Evolutionary conservation across 2,329 filamentous ascomycete species (phyloP), one percentile per base, ranked within the genome.

Genomic region (Alternaria arborescens): DNA sequence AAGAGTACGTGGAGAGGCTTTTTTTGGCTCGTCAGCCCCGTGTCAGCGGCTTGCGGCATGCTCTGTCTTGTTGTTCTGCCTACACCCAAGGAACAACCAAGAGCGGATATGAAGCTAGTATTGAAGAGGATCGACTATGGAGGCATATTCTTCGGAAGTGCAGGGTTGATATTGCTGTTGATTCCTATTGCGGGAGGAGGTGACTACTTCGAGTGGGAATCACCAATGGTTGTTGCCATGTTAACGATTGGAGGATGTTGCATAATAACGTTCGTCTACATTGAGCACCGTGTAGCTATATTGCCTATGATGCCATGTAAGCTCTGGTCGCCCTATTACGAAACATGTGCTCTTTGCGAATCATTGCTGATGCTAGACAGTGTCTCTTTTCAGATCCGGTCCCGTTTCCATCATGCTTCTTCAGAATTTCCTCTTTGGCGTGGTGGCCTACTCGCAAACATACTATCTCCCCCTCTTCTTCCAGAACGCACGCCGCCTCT

Each of bases 401-500:
- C 81, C 86, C 7, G 80, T 90, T 8, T 78, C 79, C 22, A 80
- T 85, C 8, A 82, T 91, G 61, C 77, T 90, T 48, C 41, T 82
- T 4, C 86, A 90, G 68, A 86, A 83, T 69, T 85, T 90, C 64
- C 75, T 91, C 22, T 82, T 89, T 22, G 87, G 88, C 5, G 79
- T 85, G 14, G 83, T 85, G 1, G 89, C 88, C 66, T 88, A 88
- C 65, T 80, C 83, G 3, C 83, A 84, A 58, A 75, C 89, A 2
- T 89, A 88, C 73, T 89, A 86, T 66, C 72, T 89, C 5, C 87
- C 87, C 1, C 77, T 89, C 0, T 90, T 87, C 72, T 85, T 87
- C 44, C 86, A 89, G 65, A 88, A 88, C 58, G 85, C 83, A 3
- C 80, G 82, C 24, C 77, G 78, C 28, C 79, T 78, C 69, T 78